Evolutionary conservation across 192 early-diverging fungal species (phyloP), one percentile per base, ranked within the genome.

Genomic region (Coemansia sp.): DNA sequence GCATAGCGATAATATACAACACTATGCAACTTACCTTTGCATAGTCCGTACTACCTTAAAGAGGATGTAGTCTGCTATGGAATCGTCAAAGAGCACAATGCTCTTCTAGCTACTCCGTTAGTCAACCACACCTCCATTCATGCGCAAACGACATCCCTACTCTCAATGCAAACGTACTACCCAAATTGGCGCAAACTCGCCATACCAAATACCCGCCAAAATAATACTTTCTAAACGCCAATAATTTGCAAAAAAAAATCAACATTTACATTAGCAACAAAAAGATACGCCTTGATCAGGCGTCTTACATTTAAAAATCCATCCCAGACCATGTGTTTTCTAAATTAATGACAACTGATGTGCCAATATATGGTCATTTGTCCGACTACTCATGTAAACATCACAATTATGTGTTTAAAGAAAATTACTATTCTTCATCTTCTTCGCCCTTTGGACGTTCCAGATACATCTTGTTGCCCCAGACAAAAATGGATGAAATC

Each of bases 391-490:
- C 3, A 4, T 44, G 5, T 44, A 44, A 44, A 44, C 38, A 44
- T 44, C 14, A 44, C 38, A 16, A 44, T 16, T 14, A 16, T 16
- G 12, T 44, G 12, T 44, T 44, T 44, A 44, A 44, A 16, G 12
- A 16, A 16, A 44, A 16, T 14, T 16, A 44, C 28, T 50, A 64
- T n/a, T 41, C 41, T 18, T 56, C 57, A 10, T 67, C 48, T 4
- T 71, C 60, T 12, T 66, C 70, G 59, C 58, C 68, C 30, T 59
- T 50, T 18, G 77, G 71, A 18, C 68, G 68, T 51, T 71, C 72
- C 23, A 80, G 14, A 50, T 65, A 68, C 68, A 68, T 66, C 32
- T 80, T 80, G 68, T 68, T 74, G 21, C 77, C 77, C 77, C 77
- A 80, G 10, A 71, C 58, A 56, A 65, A 80, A 54, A 80, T 71